Evolutionary conservation across 495 filamentous ascomycete genomes (phyloP), one percentile per base, ranked within the genome.

Genomic region (Aspergillus hancockii): DNA sequence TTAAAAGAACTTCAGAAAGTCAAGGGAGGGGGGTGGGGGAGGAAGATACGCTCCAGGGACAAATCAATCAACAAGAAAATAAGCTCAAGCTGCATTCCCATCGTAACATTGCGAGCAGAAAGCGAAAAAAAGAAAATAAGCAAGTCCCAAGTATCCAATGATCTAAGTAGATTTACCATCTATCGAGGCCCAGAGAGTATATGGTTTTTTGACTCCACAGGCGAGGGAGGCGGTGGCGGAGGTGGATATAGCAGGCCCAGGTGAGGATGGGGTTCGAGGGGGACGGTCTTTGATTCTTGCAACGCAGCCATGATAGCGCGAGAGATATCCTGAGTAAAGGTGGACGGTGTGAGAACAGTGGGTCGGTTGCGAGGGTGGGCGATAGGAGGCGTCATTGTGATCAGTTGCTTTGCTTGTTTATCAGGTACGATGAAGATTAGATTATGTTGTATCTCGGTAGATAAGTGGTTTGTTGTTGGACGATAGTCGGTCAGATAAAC

Each of bases 211-310:
- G 74, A 77, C 51, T 71, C 69, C 52, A 81, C 77, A 0, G 79
- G 80, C 3, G 75, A 79, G 6, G 80, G 80, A 18, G 80, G 80
- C 8, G 79, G 80, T 7, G 80, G 76, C 8, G 80, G 77, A 28
- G 78, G 73, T 8, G 68, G 68, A 19, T 50, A 58, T 43, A 51
- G 36, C 40, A 52, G 52, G 54, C 47, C 58, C 58, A 22, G 28
- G 54, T 38, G 53, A 45, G 18, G 62, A 50, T 45, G 45, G 47
- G 13, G 52, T 30, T 41, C 41, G 30, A 38, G 36, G 23, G 71
- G 62, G 49, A 73, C 52, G n/a, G 67, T 63, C 21, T 74, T 76
- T 12, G 74, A 68, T 49, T 62, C 71, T 13, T 70, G 61, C 38
- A 60, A 63, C 16, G 70, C 68, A 36, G 67, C 67, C 61, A 75